Evolutionary conservation across 108 stramenopile genomes (phyloP).

Genomic region (Nitzschia sp.): DNA sequence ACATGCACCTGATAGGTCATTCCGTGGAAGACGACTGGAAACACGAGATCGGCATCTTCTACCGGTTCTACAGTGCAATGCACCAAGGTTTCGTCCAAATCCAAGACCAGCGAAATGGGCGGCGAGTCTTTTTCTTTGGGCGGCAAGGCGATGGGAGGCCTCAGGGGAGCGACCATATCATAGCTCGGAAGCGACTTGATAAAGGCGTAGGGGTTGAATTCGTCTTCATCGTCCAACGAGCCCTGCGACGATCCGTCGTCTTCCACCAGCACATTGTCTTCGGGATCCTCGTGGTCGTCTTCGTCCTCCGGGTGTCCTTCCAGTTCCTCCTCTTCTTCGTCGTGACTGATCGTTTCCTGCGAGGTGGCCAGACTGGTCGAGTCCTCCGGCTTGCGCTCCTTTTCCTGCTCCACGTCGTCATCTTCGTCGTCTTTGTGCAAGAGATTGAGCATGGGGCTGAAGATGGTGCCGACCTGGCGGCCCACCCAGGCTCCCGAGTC

Average conservation of each 20-base stretch:
- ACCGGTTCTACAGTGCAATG: constrained; percentile 95
- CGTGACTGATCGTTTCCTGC: constrained; percentile 9
- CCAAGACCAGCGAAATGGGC: constrained; percentile 86
- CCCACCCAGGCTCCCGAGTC: constrained; percentile 46
- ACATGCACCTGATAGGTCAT: constrained; percentile 88
- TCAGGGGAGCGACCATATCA: constrained; percentile 40
- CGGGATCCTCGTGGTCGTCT: constrained; percentile 23
- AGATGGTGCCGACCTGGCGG: constrained; percentile 65
- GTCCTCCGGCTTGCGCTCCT: background rate
- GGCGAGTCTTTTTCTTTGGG: constrained; percentile 45
- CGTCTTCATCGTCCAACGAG: constrained; percentile 75
- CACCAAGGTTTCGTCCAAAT: constrained; percentile 97
- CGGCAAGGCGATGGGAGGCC: constrained; percentile 57
- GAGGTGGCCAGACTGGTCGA: background rate
- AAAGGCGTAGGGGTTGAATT: constrained; percentile 96
- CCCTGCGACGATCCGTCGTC: constrained; percentile 35
- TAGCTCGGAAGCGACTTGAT: constrained; percentile 92
- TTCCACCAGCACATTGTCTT: constrained; percentile 19
- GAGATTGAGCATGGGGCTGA: constrained; percentile 76
- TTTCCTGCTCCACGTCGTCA: background rate
- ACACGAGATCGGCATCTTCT: constrained; percentile 84
- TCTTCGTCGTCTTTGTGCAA: constrained; percentile 35
- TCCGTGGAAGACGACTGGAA: constrained; percentile 92
- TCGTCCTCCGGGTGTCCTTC: constrained; percentile 33
- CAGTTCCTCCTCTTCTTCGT: constrained; percentile 40